Conservation (phyloP, 2,329 filamentous ascomycete species). For the Macrophomina phaseolina region DNA sequence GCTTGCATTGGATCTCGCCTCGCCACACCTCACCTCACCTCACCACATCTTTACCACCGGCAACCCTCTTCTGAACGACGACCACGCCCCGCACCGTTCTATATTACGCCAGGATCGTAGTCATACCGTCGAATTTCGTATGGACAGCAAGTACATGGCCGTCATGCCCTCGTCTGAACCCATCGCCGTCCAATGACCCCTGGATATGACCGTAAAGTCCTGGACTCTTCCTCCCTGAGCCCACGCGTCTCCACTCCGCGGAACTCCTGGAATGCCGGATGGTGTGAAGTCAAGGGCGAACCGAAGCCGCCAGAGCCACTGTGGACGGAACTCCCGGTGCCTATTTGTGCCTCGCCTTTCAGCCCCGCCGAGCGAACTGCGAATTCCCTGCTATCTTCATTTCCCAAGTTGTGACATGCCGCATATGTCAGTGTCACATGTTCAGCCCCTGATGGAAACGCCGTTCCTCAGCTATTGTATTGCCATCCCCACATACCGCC, state of each 20-base stretch:
- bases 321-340: background rate
- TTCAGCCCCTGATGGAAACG: background rate
- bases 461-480: background rate
- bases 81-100: too few species aligned
- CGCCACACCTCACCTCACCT: background rate
- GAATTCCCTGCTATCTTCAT: background rate
- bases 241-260: background rate
- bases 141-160: too few species aligned
- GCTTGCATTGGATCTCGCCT: background rate
- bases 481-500: conserved; percentile 2
- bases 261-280: background rate
- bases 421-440: background rate
- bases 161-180: background rate
- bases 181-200: background rate
- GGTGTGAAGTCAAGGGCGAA: background rate
- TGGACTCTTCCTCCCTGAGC: background rate
- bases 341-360: background rate
- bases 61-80: background rate
- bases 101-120: too few species aligned
- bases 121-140: too few species aligned
- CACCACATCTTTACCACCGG: background rate
- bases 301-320: background rate
- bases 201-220: background rate
- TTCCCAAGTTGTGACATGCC: background rate
- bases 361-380: background rate